Conservation (phyloP, 2,329 filamentous ascomycete species). For the Chrysoporthe cubensis region DNA sequence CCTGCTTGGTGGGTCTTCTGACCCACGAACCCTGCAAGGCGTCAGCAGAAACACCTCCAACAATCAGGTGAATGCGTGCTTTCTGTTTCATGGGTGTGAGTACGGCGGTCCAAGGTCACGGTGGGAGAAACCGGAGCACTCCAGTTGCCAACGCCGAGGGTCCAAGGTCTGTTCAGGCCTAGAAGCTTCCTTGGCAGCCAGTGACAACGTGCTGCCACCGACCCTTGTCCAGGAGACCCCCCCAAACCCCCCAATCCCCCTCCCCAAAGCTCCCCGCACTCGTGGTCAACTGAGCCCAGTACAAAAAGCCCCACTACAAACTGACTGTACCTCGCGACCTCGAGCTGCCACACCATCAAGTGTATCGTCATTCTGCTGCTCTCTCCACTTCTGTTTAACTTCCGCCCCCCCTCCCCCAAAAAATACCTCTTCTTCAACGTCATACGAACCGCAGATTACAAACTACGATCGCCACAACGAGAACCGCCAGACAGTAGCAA, state of each 20-base stretch:
- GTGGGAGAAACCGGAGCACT: neutral
- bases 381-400: slow-evolving; percentile 5
- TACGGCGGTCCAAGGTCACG: too few relatives aligned
- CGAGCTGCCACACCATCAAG: slow-evolving; percentile 4
- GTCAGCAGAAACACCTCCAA: slow-evolving; percentile 1
- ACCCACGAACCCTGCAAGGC: neutral
- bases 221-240: neutral
- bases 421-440: neutral
- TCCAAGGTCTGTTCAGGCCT: neutral
- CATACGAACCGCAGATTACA: slow-evolving; percentile 7
- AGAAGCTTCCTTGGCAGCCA: neutral
- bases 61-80: slow-evolving; percentile 2
- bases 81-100: neutral
- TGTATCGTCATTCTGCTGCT: slow-evolving; percentile 5
- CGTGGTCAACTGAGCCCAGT: neutral
- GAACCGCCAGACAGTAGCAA: slow-evolving; percentile 29
- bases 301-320: slow-evolving; percentile 3
- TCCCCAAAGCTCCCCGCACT: neutral
- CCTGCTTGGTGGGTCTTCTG: neutral
- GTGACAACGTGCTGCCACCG: neutral
- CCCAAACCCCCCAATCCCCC: neutral
- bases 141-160: neutral
- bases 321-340: neutral
- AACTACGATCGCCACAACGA: neutral
- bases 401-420: neutral